These are phyloP conservation scores for Amylostereum areolatum DNA, from an alignment of 1,284 basidiomycete species.

Conservation along the genomic window DNA sequence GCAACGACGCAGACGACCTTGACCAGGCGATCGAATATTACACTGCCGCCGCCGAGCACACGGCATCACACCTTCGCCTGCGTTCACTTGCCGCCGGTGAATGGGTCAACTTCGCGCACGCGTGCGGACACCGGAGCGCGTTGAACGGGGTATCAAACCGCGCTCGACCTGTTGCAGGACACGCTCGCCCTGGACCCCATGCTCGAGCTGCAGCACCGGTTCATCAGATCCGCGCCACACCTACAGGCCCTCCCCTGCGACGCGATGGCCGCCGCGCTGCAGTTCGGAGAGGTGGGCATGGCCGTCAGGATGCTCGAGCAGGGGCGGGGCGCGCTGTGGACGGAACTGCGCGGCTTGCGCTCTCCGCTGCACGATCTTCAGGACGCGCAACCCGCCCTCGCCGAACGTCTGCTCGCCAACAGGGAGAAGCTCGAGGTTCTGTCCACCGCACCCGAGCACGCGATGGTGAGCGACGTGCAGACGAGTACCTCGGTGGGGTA, in stretches of 20 bases:
- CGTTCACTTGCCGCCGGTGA: neutral
- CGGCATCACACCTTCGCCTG: neutral
- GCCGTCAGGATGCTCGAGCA: constrained; percentile 30
- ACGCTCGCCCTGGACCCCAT: no score
- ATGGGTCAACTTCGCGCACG: neutral
- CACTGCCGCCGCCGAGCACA: neutral
- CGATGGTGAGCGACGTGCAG: neutral
- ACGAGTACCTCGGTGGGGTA: constrained; percentile 10
- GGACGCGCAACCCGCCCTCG: constrained; percentile 15
- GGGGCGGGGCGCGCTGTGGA: constrained; percentile 26
- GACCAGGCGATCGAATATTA: neutral
- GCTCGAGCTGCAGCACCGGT: no score
- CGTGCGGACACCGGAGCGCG: neutral
- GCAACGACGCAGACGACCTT: neutral
- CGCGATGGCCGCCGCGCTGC: constrained; percentile 29
- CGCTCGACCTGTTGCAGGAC: no score
- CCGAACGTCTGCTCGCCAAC: constrained; percentile 18
- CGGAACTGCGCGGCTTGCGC: constrained; percentile 17
- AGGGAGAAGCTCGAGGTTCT: constrained; percentile 6
- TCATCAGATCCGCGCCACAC: no score
- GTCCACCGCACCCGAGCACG: neutral
- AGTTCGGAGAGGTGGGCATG: constrained; percentile 21
- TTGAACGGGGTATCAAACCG: no score
- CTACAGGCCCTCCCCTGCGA: constrained; percentile 13
- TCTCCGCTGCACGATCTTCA: constrained; percentile 15